Base-by-base conservation (phyloP, 306 rosid genomes). In the Gleditsia sinensis region DNA sequence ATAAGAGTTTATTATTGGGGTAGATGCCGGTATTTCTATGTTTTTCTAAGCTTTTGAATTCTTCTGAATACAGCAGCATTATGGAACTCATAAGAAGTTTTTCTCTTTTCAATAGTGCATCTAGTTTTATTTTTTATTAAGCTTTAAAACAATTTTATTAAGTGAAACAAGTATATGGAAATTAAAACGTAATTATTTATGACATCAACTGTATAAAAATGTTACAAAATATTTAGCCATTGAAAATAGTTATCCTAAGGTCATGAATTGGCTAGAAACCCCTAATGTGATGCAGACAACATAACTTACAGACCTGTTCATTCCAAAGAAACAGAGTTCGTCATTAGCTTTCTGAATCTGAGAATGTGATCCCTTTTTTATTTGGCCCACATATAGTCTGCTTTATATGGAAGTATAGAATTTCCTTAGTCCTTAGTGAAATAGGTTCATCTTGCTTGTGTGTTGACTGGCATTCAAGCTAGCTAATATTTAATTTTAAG, bases 1-100 rank as follows among this genome's bases (percentile, higher is more conserved):
- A 34, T 55, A 49, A 73, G 24, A 19, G 62, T 62, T 51, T 7
- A 30, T 30, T 70, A 23, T 37, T 13, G 30, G 43, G 34, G 61
- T 28, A 70, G n/a, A 11, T 54, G 60, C 42, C 19, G 49, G n/a
- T 33, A 34, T 40, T 24, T 67, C 50, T 49, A 8, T n/a, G 71
- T 23, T 45, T 71, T 70, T 30, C 23, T 76, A 72, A 56, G 20
- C 68, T 63, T 24, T 67, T 72, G 45, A 55, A 71, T 42, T 42
- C 25, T 23, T 77, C 36, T 66, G 54, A 17, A 32, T 73, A 34
- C 42, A 39, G 45, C 28, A 25, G 49, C 42, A 43, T 21, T 63
- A 48, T 42, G 34, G 66, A 36, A 55, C 57, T 75, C 40, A 42
- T 67, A 20, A 60, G 49, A 53, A 72, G 73, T 33, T 17, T 71